These are phyloP conservation scores for Fusarium sarcochroum DNA, from an alignment of 2,329 filamentous ascomycete genomes.

Conservation along the genomic window DNA sequence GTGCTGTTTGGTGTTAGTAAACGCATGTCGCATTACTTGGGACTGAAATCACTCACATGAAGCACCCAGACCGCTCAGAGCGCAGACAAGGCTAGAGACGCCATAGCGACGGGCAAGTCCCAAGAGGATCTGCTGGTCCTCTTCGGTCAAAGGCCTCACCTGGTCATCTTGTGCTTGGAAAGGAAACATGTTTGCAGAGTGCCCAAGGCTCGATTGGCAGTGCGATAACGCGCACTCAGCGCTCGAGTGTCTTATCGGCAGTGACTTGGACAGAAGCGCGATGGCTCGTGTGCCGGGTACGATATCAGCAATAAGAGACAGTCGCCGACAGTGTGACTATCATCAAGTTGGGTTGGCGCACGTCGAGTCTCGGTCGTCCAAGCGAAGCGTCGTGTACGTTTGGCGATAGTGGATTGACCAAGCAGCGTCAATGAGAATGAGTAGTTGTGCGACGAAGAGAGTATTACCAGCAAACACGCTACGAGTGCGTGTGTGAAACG, in stretches of 20 bases:
- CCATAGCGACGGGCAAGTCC: conserved; percentile 57
- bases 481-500: conserved; percentile 35
- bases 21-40: conserved; percentile 4
- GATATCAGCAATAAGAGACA: conserved; percentile 31
- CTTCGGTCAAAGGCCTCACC: conserved; percentile 55
- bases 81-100: conserved; percentile 55
- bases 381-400: conserved; percentile 14
- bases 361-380: conserved; percentile 14
- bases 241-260: conserved; percentile 27
- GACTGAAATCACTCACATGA: conserved; percentile 53
- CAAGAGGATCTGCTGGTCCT: conserved; percentile 57
- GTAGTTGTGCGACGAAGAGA: conserved; percentile 10
- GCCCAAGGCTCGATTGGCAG: conserved; percentile 27
- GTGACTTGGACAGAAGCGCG: conserved; percentile 14
- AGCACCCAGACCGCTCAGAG: conserved; percentile 54
- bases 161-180: conserved; percentile 54
- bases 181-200: conserved; percentile 52
- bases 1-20: conserved; percentile 51
- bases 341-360: conserved; percentile 10
- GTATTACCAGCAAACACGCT: conserved; percentile 24
- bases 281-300: conserved; percentile 8
- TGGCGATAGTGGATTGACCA: conserved; percentile 27
- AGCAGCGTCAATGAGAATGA: conserved; percentile 33
- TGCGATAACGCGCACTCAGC: conserved; percentile 47
- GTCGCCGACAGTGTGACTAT: conserved; percentile 34